Evolutionary conservation across 352 stramenopile genomes (phyloP).

Genomic region (Pythium sp.): DNA sequence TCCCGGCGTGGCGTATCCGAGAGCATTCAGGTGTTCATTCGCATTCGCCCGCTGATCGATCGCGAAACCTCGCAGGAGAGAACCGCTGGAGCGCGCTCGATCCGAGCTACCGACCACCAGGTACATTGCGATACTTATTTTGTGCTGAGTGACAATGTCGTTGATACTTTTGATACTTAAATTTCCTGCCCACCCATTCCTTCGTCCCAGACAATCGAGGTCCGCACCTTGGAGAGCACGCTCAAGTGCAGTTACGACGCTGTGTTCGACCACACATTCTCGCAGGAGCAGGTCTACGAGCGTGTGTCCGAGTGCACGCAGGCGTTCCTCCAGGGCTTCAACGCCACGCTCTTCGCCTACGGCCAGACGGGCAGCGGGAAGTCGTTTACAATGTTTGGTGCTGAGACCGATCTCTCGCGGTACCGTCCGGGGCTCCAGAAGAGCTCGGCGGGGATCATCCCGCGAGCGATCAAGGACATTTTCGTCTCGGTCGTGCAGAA

Average conservation of each 20-base stretch:
- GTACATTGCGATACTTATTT: conserved; percentile 19
- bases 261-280: conserved; percentile 71
- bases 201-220: conserved; percentile 64
- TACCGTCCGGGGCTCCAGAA: conserved; percentile 75
- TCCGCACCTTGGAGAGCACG: conserved; percentile 59
- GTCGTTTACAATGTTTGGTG: conserved; percentile 87
- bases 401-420: conserved; percentile 63
- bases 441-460: conserved; percentile 87
- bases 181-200: not conserved
- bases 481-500: conserved; percentile 69
- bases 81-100: conserved; percentile 31
- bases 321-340: conserved; percentile 80
- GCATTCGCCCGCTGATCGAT: conserved; percentile 76
- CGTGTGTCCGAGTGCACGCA: conserved; percentile 73
- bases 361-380: conserved; percentile 84
- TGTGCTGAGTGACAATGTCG: not conserved
- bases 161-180: not conserved
- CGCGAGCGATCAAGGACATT: conserved; percentile 86
- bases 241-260: conserved; percentile 83
- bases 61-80: conserved; percentile 43
- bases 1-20: conserved; percentile 37
- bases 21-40: conserved; percentile 85
- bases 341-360: conserved; percentile 84
- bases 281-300: conserved; percentile 81
- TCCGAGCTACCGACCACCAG: conserved; percentile 43